Base-by-base conservation (phyloP, 2,329 filamentous ascomycete genomes). In the Diplodia corticola region DNA sequence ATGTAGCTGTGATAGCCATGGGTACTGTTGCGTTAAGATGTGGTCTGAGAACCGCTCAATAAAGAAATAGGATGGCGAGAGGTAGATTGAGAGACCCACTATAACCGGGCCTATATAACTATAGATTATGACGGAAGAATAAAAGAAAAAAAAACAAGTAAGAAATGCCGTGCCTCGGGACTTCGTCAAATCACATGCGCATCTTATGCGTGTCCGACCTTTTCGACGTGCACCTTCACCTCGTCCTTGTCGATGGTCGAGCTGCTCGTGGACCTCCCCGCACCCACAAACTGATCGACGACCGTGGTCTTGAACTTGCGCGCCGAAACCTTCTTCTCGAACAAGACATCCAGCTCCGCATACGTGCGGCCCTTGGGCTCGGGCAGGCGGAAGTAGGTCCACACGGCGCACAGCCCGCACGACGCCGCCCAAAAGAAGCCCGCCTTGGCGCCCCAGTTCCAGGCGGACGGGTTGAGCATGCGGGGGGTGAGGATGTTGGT, bases 361-460 rank as follows among this genome's bases (percentile, higher is more conserved):
- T 93, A 96, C 0, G 91, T 90, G 46, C 91, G 86, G 2, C 91
- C 92, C 5, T 83, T 83, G 0, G 92, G 91, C 75, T 96, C 92
- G 0, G 92, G 92, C 0, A 94, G 83, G 13, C 91, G 86, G 82
- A 93, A 93, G 74, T 87, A 93, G 0, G 89, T 89, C 81, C 93
- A 96, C 7, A 95, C 78, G 71, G 92, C 86, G 80, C 91, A 93
- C 65, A 88, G 78, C 79, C 91, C 90, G 77, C 90, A 93, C 57
- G 92, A 89, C 2, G 88, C 91, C 22, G 88, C 89, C 89, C 92
- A 92, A 82, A 96, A 95, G 80, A 96, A 96, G 33, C 91, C 92
- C 1, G 92, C 86, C 73, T 87, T 94, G 77, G 93, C 94, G 68
- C 87, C 84, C 92, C 92, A 96, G 77, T 93, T 81, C 92, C 93